A percentile compares a stretch with the other conserved stretches of the same genome.
phyloP scores from a whole-genome alignment of 257 asterid genomes.

The Ophiorrhiza pumila region DNA sequence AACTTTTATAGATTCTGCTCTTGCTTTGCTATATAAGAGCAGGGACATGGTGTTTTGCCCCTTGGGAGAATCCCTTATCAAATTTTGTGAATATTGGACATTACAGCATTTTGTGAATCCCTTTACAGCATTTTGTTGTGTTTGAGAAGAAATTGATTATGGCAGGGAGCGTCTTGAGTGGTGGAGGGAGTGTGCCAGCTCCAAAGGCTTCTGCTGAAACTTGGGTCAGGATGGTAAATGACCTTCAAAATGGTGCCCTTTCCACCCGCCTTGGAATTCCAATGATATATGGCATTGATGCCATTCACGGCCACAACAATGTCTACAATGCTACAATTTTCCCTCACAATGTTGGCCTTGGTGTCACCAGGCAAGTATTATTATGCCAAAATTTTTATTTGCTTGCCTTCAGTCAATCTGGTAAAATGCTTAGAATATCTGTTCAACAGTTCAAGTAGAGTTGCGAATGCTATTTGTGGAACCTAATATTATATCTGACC shows the following conservation, averaged over 20 bases:
- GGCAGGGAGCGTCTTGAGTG: constrained; percentile 44
- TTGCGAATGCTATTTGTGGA: background rate
- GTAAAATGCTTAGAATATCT: background rate
- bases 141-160: background rate
- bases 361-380: constrained; percentile 36
- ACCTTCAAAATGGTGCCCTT: constrained; percentile 34
- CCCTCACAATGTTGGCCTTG: constrained; percentile 43
- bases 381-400: background rate
- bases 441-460: background rate
- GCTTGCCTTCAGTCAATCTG: background rate
- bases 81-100: background rate
- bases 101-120: too few species aligned
- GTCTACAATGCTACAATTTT: constrained; percentile 40
- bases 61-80: background rate
- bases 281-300: constrained; percentile 42
- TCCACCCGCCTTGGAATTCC: constrained; percentile 41
- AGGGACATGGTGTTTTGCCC: too few species aligned
- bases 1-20: background rate
- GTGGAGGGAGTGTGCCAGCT: constrained; percentile 41
- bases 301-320: constrained; percentile 43
- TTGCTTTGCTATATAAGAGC: background rate
- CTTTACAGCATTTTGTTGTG: background rate
- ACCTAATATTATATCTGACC: background rate
- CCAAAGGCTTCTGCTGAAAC: constrained; percentile 35
- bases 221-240: constrained; percentile 36